Evolutionary conservation across 2,329 filamentous ascomycete genomes (phyloP), one percentile per base, ranked within the genome.

Genomic region (Tothia fuscella): DNA sequence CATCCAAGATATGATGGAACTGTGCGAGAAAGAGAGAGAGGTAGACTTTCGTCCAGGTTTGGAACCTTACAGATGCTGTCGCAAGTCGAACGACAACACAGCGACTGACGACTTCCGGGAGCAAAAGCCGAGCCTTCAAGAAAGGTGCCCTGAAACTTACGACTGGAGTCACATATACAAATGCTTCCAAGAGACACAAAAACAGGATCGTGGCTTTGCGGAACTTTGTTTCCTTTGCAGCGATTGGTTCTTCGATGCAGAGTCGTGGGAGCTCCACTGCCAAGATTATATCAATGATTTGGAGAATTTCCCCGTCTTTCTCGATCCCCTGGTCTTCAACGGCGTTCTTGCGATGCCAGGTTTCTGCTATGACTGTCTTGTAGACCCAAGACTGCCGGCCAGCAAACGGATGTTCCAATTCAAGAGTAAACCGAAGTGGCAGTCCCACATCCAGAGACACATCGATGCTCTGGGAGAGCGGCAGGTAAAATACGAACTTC

Each of bases 1-100:
- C 26, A 19, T 46, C 13, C 36, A 35, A n/a, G 42, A 46, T 37
- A 33, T 46, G 41, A 38, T 38, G 17, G 45, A 14, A 37, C 42
- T 46, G 16, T 34, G 21, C 31, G 16, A 44, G 25, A 41, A 46
- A 35, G 24, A 30, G 24, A 38, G 22, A 38, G 35, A 38, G 20
- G 35, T 38, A 10, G 13, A 20, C 9, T 38, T 38, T 38, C 35
- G 35, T 10, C 35, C 22, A 26, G 35, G 35, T 16, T 24, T 38
- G 17, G 35, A 38, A 17, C 35, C 35, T 22, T 7, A 20, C 35
- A 21, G 20, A 17, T 38, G 35, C 35, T 38, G 9, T 38, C 17
- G 35, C 17, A 10, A 7, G 35, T 9, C 12, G 7, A 38, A 26
- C 28, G 17, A 38, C 20, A 43, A 46, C 32, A 38, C 33, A 24